phyloP scores from a whole-genome alignment of 352 stramenopile genomes.

The Phytopythium montanum region DNA sequence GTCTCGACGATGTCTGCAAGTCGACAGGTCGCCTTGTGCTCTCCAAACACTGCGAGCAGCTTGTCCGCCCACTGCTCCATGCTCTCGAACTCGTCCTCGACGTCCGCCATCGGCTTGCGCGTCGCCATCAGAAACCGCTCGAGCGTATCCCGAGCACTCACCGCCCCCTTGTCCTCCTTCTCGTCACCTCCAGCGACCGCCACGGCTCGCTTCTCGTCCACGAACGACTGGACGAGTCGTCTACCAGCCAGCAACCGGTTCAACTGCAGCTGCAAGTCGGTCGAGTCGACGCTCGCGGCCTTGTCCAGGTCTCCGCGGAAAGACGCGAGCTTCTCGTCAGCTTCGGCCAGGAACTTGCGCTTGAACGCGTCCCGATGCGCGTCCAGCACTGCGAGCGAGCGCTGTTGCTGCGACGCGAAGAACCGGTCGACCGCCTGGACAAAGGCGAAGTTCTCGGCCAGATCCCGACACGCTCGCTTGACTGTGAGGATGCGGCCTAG shows the following conservation, averaged over 20 bases:
- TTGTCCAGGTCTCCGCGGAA: conserved; percentile 56
- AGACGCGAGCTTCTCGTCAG: conserved; percentile 53
- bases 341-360: conserved; percentile 25
- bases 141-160: conserved; percentile 33
- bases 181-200: conserved; percentile 21
- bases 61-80: conserved; percentile 65
- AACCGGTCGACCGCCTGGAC: conserved; percentile 51
- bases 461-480: conserved; percentile 57
- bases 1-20: conserved; percentile 42
- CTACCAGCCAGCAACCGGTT: conserved; percentile 50
- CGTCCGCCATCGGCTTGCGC: conserved; percentile 25
- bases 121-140: conserved; percentile 48
- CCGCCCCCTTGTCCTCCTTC: conserved; percentile 34
- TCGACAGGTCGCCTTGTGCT: conserved; percentile 63
- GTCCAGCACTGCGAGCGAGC: conserved; percentile 34
- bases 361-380: conserved; percentile 27
- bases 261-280: conserved; percentile 63
- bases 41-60: conserved; percentile 54
- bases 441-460: conserved; percentile 72
- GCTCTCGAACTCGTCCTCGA: conserved; percentile 61
- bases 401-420: conserved; percentile 31
- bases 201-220: conserved; percentile 24
- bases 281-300: conserved; percentile 42
- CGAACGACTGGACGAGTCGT: conserved; percentile 40
- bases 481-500: conserved; percentile 47